Evolutionary conservation across 805 yeast genomes (phyloP), one percentile per base, ranked within the genome.

Genomic region (Wickerhamomyces bisporus): DNA sequence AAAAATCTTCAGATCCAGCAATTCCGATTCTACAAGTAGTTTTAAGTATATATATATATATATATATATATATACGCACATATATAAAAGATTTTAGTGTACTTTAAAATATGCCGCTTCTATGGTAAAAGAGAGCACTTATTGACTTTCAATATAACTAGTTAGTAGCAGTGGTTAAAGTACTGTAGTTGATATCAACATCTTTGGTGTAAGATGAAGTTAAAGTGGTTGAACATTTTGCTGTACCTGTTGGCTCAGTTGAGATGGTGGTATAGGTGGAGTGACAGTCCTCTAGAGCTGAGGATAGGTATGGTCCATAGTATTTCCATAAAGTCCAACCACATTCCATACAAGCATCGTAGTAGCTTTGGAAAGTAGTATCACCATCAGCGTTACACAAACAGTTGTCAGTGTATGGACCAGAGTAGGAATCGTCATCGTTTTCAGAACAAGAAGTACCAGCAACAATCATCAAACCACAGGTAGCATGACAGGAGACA

Each of bases 291-390:
- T 10, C 12, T 24, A 30, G 19, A 19, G 32, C 32, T 12, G 14
- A 12, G 30, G 32, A 52, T 42, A 49, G 19, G 30, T 36, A 53
- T 0, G 37, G n/a, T n/a, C 52, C 52, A 40, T 61, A 61, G 42
- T 58, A 52, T 8, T 45, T 21, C 59, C 58, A 61, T 25, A 61
- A 38, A 45, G 63, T 57, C 65, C 64, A 61, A 34, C 65, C 66
- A 50, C 66, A 61, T 30, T 55, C 60, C 23, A 61, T 41, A 51
- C 66, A 61, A 5, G 34, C 51, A 4, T 44, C 46, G 19, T 48
- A 46, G 18, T 39, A 33, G 1, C n/a, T n/a, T 17, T 30, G 35
- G 40, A 49, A 49, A n/a, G 28, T 20, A 13, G 49, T 35, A 14
- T 23, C 18, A 12, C 25, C 32, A 17, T 32, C 49, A 15, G 32